Conservation (phyloP, 768 basidiomycete genomes). For the Pleurotus giganteus region DNA sequence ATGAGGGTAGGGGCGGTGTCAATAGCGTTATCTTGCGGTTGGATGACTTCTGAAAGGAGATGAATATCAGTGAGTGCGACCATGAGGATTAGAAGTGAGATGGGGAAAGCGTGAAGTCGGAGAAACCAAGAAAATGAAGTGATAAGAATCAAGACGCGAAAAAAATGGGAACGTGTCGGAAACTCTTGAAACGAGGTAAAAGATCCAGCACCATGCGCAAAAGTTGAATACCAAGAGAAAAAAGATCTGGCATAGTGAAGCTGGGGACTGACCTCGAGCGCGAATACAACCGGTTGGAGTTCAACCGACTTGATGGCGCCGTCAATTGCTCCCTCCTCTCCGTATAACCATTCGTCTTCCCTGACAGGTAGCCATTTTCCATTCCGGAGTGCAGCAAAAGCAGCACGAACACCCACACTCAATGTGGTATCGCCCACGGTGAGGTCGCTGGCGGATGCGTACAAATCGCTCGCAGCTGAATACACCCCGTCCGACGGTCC, state of each 20-base stretch:
- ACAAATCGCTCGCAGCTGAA: neutral
- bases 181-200: neutral
- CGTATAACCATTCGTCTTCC: neutral
- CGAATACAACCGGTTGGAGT: conserved; percentile 57
- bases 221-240: neutral
- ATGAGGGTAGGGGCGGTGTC: conserved; percentile 39
- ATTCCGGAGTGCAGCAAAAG: conserved; percentile 4
- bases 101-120: neutral
- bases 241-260: neutral
- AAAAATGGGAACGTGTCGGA: neutral
- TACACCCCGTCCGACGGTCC: neutral
- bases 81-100: neutral
- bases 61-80: conserved; percentile 7
- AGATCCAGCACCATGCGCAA: neutral
- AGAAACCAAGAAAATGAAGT: too few species aligned
- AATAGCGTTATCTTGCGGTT: conserved; percentile 29
- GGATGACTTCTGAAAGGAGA: conserved; percentile 20
- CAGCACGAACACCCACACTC: neutral
- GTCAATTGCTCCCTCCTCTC: neutral
- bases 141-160: too few species aligned
- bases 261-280: conserved; percentile 27
- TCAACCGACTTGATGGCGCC: conserved; percentile 30
- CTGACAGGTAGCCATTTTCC: neutral
- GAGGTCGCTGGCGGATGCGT: neutral
- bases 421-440: neutral